Evolutionary conservation across 805 yeast species (phyloP).

Genomic region (Ogataea methylovora): DNA sequence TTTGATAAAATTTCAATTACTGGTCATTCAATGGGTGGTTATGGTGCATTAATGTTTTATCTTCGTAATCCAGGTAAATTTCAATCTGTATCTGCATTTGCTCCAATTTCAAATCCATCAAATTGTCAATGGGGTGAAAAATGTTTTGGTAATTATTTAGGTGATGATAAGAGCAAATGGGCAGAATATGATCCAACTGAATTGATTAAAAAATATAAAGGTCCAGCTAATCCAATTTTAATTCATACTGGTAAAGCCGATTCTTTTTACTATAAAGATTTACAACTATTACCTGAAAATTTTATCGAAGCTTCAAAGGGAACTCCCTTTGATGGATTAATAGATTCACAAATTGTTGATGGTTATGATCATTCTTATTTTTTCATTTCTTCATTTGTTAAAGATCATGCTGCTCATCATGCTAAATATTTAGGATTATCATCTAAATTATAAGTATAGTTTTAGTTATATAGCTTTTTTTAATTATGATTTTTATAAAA

Average conservation of each 20-base stretch:
- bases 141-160: conserved; percentile 74
- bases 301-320: conserved; percentile 54
- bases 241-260: conserved; percentile 82
- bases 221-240: conserved; percentile 49
- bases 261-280: conserved; percentile 44
- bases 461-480: not conserved
- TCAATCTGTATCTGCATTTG: conserved; percentile 79
- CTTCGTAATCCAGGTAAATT: conserved; percentile 65
- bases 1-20: conserved; percentile 62
- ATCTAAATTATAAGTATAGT: conserved; percentile 11
- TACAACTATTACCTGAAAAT: conserved; percentile 70
- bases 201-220: conserved; percentile 50
- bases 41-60: conserved; percentile 71
- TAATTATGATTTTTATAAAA: not conserved
- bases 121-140: conserved; percentile 83
- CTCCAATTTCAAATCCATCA: conserved; percentile 82
- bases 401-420: conserved; percentile 80
- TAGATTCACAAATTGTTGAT: conserved; percentile 56
- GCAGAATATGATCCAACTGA: conserved; percentile 75
- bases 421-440: conserved; percentile 42
- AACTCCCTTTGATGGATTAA: conserved; percentile 44
- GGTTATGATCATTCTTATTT: conserved; percentile 92
- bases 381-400: conserved; percentile 73
- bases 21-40: conserved; percentile 99
- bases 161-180: conserved; percentile 58